These are phyloP conservation scores for Tolypocladium endophyticum DNA, from an alignment of 2,329 filamentous ascomycete species.

Conservation along the genomic window DNA sequence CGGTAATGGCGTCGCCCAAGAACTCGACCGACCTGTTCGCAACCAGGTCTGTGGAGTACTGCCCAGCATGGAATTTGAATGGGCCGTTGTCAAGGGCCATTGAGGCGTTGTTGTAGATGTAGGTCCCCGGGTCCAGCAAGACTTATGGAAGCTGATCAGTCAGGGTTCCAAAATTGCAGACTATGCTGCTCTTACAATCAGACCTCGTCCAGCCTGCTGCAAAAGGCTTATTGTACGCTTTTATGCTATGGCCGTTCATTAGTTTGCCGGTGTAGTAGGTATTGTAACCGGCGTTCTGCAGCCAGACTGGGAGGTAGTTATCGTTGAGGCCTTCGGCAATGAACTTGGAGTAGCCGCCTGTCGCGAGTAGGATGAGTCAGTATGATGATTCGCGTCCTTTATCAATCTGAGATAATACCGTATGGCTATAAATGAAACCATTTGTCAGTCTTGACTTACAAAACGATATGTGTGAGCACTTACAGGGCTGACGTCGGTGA, in stretches of 20 bases:
- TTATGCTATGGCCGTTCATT: slow-evolving; percentile 51
- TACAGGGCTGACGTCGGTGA: slow-evolving; percentile 41
- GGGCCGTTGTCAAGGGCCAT: slow-evolving; percentile 14
- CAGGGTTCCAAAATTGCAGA: background rate
- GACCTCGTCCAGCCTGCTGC: slow-evolving; percentile 49
- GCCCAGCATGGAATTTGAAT: slow-evolving; percentile 19
- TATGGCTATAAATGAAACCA: slow-evolving; percentile 24
- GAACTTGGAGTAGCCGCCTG: slow-evolving; percentile 51
- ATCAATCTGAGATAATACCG: slow-evolving; percentile 19
- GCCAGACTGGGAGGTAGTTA: slow-evolving; percentile 59
- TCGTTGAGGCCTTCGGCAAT: slow-evolving; percentile 53
- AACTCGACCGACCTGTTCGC: slow-evolving; percentile 48
- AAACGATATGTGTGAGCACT: slow-evolving; percentile 17
- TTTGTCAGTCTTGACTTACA: background rate
- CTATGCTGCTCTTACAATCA: slow-evolving; percentile 3
- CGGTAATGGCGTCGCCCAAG: slow-evolving; percentile 46
- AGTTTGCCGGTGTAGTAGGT: slow-evolving; percentile 68
- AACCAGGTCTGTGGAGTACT: slow-evolving; percentile 44
- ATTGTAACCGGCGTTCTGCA: slow-evolving; percentile 58
- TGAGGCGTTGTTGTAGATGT: slow-evolving; percentile 37
- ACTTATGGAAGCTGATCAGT: slow-evolving; percentile 9
- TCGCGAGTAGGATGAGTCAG: background rate
- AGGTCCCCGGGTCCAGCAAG: slow-evolving; percentile 24
- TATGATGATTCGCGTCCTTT: too few relatives aligned
- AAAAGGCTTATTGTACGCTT: slow-evolving; percentile 50